phyloP scores from a whole-genome alignment of 1,139 yeast genomes.

The Sugiyamaella neomexicana region DNA sequence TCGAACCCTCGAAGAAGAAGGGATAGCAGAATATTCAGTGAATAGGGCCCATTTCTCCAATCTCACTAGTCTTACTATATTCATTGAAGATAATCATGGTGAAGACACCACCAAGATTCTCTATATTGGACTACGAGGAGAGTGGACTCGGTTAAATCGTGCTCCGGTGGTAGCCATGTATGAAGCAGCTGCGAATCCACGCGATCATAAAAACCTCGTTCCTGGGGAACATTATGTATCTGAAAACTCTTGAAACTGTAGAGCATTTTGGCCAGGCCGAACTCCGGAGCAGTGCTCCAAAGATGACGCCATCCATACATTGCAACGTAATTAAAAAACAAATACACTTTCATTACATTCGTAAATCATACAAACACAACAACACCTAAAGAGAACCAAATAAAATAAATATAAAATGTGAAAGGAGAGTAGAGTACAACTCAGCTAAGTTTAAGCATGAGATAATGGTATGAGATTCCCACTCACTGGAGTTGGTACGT shows the following conservation, averaged over 20 bases:
- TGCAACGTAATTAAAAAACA: neutral
- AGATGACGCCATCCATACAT: neutral
- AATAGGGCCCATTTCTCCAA: constrained; percentile 77
- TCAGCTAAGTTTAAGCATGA: neutral
- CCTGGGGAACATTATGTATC: constrained; percentile 35
- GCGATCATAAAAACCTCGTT: constrained; percentile 68
- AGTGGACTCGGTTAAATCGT: constrained; percentile 55
- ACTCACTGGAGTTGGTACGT: constrained; percentile 7
- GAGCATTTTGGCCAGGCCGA: too few relatives aligned
- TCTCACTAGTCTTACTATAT: constrained; percentile 64
- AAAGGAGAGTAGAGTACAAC: neutral
- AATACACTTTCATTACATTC: constrained; percentile 15
- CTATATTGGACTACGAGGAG: constrained; percentile 82
- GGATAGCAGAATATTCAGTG: constrained; percentile 79
- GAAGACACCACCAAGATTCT: constrained; percentile 63
- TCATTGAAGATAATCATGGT: constrained; percentile 65
- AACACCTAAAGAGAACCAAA: neutral
- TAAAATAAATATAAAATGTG: constrained; percentile 2
- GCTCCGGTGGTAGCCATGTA: constrained; percentile 76
- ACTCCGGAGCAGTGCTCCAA: neutral
- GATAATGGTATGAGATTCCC: neutral
- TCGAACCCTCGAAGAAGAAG: constrained; percentile 42
- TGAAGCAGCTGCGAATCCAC: constrained; percentile 91
- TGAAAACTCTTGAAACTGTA: constrained; percentile 18
- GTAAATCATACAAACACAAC: constrained; percentile 15